Percentiles rank a stretch among this genome's conserved stretches.
Evolutionary conservation across 768 basidiomycete species (phyloP).

Genomic region (Russula sp.): DNA sequence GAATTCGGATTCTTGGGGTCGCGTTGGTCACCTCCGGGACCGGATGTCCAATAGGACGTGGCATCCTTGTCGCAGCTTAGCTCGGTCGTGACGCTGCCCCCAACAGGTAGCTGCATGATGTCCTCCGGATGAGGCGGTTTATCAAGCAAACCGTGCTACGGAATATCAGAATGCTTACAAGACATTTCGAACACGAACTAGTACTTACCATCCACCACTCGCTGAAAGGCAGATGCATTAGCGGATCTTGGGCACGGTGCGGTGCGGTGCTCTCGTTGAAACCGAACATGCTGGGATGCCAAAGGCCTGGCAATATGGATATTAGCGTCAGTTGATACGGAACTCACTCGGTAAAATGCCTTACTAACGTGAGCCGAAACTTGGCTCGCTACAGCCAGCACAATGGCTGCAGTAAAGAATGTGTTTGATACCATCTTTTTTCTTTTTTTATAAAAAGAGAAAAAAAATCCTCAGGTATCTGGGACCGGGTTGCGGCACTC

Average conservation of each 20-base stretch:
- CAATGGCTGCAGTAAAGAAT: background rate
- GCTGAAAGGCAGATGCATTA: slow-evolving; percentile 29
- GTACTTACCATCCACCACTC: slow-evolving; percentile 36
- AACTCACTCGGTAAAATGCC: background rate
- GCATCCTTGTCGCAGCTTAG: slow-evolving; percentile 33
- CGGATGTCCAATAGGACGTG: slow-evolving; percentile 27
- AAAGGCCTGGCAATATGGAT: slow-evolving; percentile 26
- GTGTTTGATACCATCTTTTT: slow-evolving; percentile 3
- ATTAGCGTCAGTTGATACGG: background rate
- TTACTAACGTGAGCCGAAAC: slow-evolving; percentile 7
- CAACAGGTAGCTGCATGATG: slow-evolving; percentile 32
- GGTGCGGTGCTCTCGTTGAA: slow-evolving; percentile 34
- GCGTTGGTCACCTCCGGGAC: slow-evolving; percentile 27
- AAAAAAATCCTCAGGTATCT: too few relatives aligned
- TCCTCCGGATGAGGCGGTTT: slow-evolving; percentile 31
- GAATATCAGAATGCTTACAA: background rate
- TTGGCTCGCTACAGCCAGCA: background rate
- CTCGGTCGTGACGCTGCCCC: slow-evolving; percentile 24
- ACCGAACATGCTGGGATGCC: slow-evolving; percentile 35
- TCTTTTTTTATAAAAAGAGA: background rate
- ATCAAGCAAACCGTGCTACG: slow-evolving; percentile 30
- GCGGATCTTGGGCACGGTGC: slow-evolving; percentile 35
- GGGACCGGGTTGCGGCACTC: background rate
- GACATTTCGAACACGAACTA: background rate
- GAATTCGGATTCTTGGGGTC: slow-evolving; percentile 22